Evolutionary conservation across 768 basidiomycete genomes (phyloP).

Genomic region (Agrocybe pediades): DNA sequence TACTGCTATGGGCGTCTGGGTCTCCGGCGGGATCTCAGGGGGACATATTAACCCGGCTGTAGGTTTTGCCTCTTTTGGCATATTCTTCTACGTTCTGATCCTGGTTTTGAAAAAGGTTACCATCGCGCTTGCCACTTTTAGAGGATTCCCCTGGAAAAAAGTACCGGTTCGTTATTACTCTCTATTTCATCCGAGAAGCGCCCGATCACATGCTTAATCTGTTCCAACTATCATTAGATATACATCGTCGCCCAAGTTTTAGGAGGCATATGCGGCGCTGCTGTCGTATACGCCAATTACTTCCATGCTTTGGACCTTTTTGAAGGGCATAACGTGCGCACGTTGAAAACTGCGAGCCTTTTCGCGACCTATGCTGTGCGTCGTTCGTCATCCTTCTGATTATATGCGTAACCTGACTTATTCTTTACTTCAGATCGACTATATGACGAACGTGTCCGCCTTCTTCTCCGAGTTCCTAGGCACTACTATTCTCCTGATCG

Average conservation of each 20-base stretch:
- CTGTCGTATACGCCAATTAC: constrained; percentile 64
- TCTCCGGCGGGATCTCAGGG: constrained; percentile 65
- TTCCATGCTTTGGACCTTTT: constrained; percentile 64
- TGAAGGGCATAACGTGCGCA: constrained; percentile 56
- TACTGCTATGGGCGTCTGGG: constrained; percentile 68
- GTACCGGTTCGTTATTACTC: constrained; percentile 49
- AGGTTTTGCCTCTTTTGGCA: constrained; percentile 16
- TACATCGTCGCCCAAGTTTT: constrained; percentile 53
- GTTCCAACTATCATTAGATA: constrained; percentile 9
- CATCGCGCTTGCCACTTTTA: constrained; percentile 66
- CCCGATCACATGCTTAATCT: background rate
- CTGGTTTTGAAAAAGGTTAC: constrained; percentile 50
- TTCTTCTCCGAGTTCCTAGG: constrained; percentile 50
- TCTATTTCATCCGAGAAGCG: background rate
- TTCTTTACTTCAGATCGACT: background rate
- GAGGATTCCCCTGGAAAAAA: constrained; percentile 78
- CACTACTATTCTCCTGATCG: constrained; percentile 52
- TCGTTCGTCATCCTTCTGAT: background rate
- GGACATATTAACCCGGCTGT: constrained; percentile 79
- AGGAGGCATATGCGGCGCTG: constrained; percentile 62
- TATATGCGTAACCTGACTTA: background rate
- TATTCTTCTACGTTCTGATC: background rate
- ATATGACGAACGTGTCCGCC: background rate
- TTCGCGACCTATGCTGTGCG: constrained; percentile 65
- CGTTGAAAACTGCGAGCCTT: constrained; percentile 53